These are phyloP conservation scores for Elsinoe arachidis DNA, from an alignment of 2,329 filamentous ascomycete species.

Conservation along the genomic window DNA sequence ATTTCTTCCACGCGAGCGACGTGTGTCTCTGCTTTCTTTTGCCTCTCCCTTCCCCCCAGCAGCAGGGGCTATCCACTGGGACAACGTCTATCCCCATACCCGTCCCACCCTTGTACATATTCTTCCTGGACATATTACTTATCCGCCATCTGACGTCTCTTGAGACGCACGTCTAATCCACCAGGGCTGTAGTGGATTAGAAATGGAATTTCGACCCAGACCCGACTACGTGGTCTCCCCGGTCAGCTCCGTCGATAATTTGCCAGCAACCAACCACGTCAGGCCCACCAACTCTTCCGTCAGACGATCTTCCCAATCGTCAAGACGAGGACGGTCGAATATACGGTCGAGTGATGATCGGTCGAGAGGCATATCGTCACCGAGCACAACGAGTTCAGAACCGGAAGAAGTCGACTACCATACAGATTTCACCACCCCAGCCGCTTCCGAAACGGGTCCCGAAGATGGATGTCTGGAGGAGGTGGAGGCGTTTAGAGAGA, in stretches of 20 bases:
- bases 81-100: conserved; percentile 1
- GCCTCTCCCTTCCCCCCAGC: not conserved
- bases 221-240: conserved; percentile 1
- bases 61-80: not conserved
- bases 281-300: not conserved
- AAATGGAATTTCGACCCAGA: conserved; percentile 2
- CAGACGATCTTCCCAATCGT: not conserved
- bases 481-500: conserved; percentile 32
- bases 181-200: not conserved
- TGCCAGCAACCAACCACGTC: conserved; percentile 1
- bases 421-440: conserved; percentile 29
- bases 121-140: conserved; percentile 3
- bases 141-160: not conserved
- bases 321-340: not conserved
- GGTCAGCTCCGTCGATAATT: conserved; percentile 9
- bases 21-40: not conserved
- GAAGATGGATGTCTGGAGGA: conserved; percentile 28
- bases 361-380: conserved; percentile 22
- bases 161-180: not conserved
- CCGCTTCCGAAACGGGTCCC: conserved; percentile 23
- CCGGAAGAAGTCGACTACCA: conserved; percentile 24
- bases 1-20: not conserved
- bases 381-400: conserved; percentile 23
- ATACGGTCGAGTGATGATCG: not conserved
- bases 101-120: not conserved